Conservation (phyloP, 1,284 basidiomycete species). For the Veloboletus limbatus region DNA sequence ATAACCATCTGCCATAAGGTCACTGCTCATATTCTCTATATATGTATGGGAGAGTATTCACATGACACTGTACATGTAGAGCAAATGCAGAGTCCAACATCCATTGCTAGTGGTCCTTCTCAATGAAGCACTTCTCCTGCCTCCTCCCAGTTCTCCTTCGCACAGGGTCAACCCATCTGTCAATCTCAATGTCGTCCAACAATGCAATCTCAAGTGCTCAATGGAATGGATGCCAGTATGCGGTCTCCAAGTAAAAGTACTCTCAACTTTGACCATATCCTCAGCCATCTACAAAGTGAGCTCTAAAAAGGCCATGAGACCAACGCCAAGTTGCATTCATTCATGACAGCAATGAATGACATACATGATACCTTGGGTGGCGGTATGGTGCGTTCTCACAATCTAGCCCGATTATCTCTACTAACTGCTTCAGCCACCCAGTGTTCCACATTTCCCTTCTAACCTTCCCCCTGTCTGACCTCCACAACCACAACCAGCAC, state of each 20-base stretch:
- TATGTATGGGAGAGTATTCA: slow-evolving; percentile 85
- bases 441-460: slow-evolving; percentile 57
- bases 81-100: slow-evolving; percentile 37
- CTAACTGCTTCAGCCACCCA: slow-evolving; percentile 46
- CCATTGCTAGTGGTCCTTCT: slow-evolving; percentile 24
- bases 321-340: slow-evolving; percentile 79
- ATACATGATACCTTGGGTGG: slow-evolving; percentile 93
- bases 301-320: slow-evolving; percentile 94
- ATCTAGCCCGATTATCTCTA: background rate
- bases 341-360: slow-evolving; percentile 84
- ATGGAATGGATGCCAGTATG: slow-evolving; percentile 70
- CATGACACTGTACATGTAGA: slow-evolving; percentile 66
- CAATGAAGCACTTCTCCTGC: slow-evolving; percentile 31
- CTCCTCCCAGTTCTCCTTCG: slow-evolving; percentile 37
- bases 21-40: slow-evolving; percentile 88
- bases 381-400: slow-evolving; percentile 54
- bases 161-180: slow-evolving; percentile 33
- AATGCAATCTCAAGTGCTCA: slow-evolving; percentile 55
- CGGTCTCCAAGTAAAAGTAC: slow-evolving; percentile 73
- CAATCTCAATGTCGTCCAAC: slow-evolving; percentile 51
- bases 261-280: slow-evolving; percentile 80
- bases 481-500: slow-evolving; percentile 46
- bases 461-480: slow-evolving; percentile 64
- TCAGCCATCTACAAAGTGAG: slow-evolving; percentile 80
- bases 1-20: slow-evolving; percentile 99